phyloP scores from a whole-genome alignment of 2,329 filamentous ascomycete genomes.

The Conoideocrella luteorostrata region DNA sequence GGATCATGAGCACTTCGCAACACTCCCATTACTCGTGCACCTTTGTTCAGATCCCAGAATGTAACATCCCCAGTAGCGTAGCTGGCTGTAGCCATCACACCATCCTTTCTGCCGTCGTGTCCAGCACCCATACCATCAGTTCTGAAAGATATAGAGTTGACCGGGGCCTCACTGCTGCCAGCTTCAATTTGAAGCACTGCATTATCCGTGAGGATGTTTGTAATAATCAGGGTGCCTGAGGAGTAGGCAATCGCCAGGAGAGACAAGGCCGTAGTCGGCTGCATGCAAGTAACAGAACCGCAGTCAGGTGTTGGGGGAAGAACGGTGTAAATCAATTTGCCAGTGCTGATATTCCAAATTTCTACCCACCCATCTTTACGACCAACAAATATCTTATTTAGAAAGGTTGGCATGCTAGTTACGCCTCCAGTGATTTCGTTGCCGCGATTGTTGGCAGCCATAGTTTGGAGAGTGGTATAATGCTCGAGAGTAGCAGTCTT shows the following conservation, averaged over 20 bases:
- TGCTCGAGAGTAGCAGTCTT: conserved; percentile 77
- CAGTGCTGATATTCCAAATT: conserved; percentile 95
- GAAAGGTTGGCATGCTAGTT: conserved; percentile 84
- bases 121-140: conserved; percentile 85
- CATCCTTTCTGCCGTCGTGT: conserved; percentile 74
- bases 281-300: conserved; percentile 79
- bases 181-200: conserved; percentile 63
- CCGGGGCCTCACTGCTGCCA: conserved; percentile 55
- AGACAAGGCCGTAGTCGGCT: conserved; percentile 77
- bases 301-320: conserved; percentile 65
- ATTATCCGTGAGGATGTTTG: conserved; percentile 75
- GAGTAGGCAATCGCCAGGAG: conserved; percentile 84
- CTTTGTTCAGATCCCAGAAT: conserved; percentile 91
- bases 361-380: conserved; percentile 84
- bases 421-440: conserved; percentile 71
- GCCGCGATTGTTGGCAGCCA: conserved; percentile 48
- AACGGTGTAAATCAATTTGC: conserved; percentile 85
- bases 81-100: conserved; percentile 90
- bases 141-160: conserved; percentile 83
- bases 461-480: conserved; percentile 73
- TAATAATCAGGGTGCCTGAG: conserved; percentile 70
- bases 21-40: conserved; percentile 78
- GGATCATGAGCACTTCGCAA: conserved; percentile 84
- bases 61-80: conserved; percentile 77
- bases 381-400: conserved; percentile 93